Conservation (phyloP, 208 protist genomes). For the Trypanosoma platydactyli region DNA sequence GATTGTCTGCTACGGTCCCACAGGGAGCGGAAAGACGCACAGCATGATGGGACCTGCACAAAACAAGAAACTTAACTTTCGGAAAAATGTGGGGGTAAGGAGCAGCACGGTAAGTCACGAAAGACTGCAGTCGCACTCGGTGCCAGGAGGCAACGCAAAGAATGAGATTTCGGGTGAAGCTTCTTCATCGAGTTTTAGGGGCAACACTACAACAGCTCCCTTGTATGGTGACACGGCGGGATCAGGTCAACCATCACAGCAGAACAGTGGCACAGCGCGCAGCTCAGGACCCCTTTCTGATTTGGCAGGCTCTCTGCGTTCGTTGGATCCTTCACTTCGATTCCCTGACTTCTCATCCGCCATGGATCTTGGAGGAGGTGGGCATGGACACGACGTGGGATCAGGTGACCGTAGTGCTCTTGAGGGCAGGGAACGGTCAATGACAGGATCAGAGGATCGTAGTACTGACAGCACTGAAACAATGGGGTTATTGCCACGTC, state of each 20-base stretch:
- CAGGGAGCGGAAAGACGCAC: conserved; percentile 89
- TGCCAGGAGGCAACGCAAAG: not conserved
- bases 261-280: not conserved
- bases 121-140: not conserved
- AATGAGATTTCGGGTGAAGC: not conserved
- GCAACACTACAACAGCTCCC: not conserved
- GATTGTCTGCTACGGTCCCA: conserved; percentile 87
- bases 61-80: not conserved
- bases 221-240: not conserved
- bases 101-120: not conserved
- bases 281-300: not conserved
- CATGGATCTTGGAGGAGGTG: too few species aligned
- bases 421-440: too few species aligned
- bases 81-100: not conserved
- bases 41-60: conserved; percentile 81
- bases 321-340: not conserved
- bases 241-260: not conserved
- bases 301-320: not conserved
- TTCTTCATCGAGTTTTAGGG: not conserved
- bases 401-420: too few species aligned
- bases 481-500: conserved; percentile 81
- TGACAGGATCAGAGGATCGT: too few species aligned
- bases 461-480: not conserved
- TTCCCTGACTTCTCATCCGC: not conserved
- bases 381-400: too few species aligned